Base-by-base conservation (phyloP, 176 grass and related monocot genomes). In the Dendrocalamus sinicus region DNA sequence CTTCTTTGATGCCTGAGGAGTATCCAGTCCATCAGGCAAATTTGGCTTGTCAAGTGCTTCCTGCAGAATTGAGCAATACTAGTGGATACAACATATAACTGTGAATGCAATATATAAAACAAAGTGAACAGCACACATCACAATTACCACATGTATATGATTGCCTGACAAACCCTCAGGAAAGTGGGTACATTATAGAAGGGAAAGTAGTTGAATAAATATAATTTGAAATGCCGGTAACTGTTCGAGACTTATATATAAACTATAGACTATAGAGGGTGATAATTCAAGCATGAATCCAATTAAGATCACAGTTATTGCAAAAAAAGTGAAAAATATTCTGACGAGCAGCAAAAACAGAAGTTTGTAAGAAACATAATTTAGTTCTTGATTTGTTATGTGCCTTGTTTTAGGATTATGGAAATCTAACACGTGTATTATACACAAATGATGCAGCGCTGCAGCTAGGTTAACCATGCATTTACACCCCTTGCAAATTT, bases 1-100 rank as follows among this genome's bases (percentile, higher is more conserved):
- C 85, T 85, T 84, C 55, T 72, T 37, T 57, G 86, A 88, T 85
- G 77, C 8, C 58, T 76, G 70, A 78, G 80, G 66, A 70, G 63
- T 76, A 71, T 79, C 76, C 52, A 81, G 12, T 45, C 66, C 51
- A 81, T 75, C 63, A 80, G 71, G 54, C 14, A 81, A 45, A 54
- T 55, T 70, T 77, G 8, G 7, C 48, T 70, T 63, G 50, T 50
- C 81, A 64, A 45, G 64, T 50, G 46, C 40, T 85, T 76, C 73
- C 90, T 91, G 73, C 77, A 81, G 1, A 66, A 72, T 83, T 66
- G 77, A 81, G 46, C 35, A 72, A 68, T n/a, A 43, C 62, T 83
- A 74, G 66, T 68, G 22, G 32, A 84, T 83, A 72, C 19, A 14
- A 79, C 12, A 83, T 45, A 74, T 60, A 74, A 52, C 4, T 61